Conservation (phyloP, 2,329 filamentous ascomycete species). For the Diaporthe sp. region DNA sequence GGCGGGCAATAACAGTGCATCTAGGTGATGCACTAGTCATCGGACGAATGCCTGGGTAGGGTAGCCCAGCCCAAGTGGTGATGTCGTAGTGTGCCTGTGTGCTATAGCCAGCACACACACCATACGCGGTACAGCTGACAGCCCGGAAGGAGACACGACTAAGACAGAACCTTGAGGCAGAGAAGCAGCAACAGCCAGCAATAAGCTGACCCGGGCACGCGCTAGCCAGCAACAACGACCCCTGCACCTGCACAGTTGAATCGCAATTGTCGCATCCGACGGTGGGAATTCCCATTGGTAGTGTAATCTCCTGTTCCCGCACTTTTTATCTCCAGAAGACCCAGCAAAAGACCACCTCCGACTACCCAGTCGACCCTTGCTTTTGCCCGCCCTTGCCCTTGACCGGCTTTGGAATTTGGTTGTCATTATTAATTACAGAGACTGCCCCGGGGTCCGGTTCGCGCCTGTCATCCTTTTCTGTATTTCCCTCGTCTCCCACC, state of each 20-base stretch:
- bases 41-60: neutral
- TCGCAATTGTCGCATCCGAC: slow-evolving; percentile 19
- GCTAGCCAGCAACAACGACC: slow-evolving; percentile 4
- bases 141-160: slow-evolving; percentile 4
- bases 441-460: slow-evolving; percentile 12
- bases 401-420: slow-evolving; percentile 18
- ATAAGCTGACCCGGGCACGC: neutral
- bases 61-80: neutral
- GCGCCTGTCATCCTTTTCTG: neutral
- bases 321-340: slow-evolving; percentile 29
- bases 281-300: slow-evolving; percentile 31
- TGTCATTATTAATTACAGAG: slow-evolving; percentile 23
- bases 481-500: slow-evolving; percentile 3
- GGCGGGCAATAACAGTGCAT: no score
- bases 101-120: neutral
- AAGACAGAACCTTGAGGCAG: neutral
- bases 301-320: slow-evolving; percentile 28
- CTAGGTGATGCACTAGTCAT: neutral
- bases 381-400: neutral
- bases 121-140: neutral
- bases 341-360: slow-evolving; percentile 16
- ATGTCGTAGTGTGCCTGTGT: neutral
- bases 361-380: slow-evolving; percentile 1
- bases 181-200: neutral
- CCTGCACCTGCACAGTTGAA: slow-evolving; percentile 20